phyloP scores from a whole-genome alignment of 352 stramenopile genomes.

The Phytophthora litchii region DNA sequence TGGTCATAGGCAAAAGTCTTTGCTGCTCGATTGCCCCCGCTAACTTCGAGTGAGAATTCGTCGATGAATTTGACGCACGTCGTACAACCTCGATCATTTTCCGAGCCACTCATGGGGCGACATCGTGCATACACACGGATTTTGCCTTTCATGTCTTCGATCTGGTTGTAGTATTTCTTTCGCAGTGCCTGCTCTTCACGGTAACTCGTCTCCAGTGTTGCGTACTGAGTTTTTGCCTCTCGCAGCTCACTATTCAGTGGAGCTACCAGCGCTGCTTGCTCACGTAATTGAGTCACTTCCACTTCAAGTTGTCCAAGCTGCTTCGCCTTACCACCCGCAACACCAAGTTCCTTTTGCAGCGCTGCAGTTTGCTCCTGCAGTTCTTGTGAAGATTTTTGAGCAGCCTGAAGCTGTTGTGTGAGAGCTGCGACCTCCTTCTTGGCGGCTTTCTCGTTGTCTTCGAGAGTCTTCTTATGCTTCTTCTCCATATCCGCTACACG shows the following conservation, averaged over 20 bases:
- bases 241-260: slow-evolving; percentile 56
- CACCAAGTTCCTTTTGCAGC: slow-evolving; percentile 53
- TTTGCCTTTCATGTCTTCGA: slow-evolving; percentile 97
- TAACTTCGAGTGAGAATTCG: slow-evolving; percentile 88
- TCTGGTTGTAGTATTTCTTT: slow-evolving; percentile 96
- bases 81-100: slow-evolving; percentile 79
- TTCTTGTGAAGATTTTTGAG: slow-evolving; percentile 45
- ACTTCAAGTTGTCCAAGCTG: slow-evolving; percentile 66
- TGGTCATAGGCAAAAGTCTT: slow-evolving; percentile 92
- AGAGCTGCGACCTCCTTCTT: slow-evolving; percentile 58
- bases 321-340: slow-evolving; percentile 51
- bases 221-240: slow-evolving; percentile 35
- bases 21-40: slow-evolving; percentile 64
- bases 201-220: slow-evolving; percentile 79
- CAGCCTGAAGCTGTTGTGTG: slow-evolving; percentile 52
- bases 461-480: slow-evolving; percentile 72
- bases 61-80: slow-evolving; percentile 74
- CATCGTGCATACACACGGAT: slow-evolving; percentile 93
- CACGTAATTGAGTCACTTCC: slow-evolving; percentile 57
- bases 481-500: slow-evolving; percentile 79
- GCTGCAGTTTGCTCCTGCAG: slow-evolving; percentile 58
- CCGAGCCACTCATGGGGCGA: slow-evolving; percentile 89
- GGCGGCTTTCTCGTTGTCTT: slow-evolving; percentile 65
- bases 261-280: slow-evolving; percentile 56
- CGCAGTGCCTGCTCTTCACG: slow-evolving; percentile 89